A percentile compares a stretch with the other conserved stretches of the same genome.
Conservation (phyloP, 352 stramenopile species). For the Phytophthora boehmeriae region DNA sequence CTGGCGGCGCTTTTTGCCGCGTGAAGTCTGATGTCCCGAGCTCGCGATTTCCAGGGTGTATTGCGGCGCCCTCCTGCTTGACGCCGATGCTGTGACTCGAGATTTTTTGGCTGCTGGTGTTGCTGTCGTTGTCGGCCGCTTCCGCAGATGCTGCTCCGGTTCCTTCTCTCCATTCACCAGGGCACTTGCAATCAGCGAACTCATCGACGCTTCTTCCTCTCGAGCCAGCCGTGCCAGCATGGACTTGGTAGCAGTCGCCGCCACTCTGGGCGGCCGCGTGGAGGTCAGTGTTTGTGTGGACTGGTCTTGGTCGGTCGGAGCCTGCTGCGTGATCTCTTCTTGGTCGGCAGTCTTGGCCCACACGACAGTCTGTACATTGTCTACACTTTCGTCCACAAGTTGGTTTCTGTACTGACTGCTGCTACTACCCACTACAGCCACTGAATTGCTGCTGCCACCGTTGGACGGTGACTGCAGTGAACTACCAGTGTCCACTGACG, state of each 20-base stretch:
- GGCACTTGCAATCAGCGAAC: constrained; percentile 7
- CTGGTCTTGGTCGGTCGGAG: constrained; percentile 1
- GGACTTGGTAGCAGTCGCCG: constrained; percentile 18
- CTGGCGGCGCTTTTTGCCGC: constrained; percentile 36
- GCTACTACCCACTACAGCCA: constrained; percentile 1
- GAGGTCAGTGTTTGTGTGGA: background rate
- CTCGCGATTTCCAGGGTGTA: constrained; percentile 8
- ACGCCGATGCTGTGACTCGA: background rate
- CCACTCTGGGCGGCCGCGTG: constrained; percentile 21
- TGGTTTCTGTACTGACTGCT: constrained; percentile 3
- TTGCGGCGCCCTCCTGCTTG: constrained; percentile 5
- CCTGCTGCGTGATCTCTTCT: background rate
- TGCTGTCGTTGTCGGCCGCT: constrained; percentile 5
- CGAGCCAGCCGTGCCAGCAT: constrained; percentile 20
- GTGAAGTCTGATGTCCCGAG: background rate
- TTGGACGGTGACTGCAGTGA: too few species aligned
- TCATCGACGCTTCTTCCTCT: constrained; percentile 11
- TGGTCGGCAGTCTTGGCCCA: background rate
- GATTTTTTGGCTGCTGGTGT: constrained; percentile 9
- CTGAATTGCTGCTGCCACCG: background rate
- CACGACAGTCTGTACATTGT: background rate
- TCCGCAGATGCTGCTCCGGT: constrained; percentile 15
- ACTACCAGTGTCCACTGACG: too few species aligned
- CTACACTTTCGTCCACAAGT: background rate
- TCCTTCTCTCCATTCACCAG: background rate